Percentiles rank a stretch among this genome's conserved stretches.
phyloP scores from a whole-genome alignment of 2,329 filamentous ascomycete species.

The Chaetomium sp. region DNA sequence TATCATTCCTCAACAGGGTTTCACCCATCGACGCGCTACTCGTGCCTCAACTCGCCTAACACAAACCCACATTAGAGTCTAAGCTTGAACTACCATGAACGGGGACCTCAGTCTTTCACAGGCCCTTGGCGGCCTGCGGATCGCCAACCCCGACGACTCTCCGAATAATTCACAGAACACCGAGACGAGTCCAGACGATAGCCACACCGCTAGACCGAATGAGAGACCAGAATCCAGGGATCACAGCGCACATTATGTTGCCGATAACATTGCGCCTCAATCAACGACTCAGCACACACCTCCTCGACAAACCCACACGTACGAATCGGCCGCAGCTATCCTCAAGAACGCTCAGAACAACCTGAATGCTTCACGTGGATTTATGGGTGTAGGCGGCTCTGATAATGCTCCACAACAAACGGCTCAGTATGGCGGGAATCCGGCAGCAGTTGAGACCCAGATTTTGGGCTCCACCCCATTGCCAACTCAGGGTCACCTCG shows the following conservation, averaged over 20 bases:
- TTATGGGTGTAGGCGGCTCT: constrained; percentile 1
- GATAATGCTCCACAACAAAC: constrained; percentile 10
- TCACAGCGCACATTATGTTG: constrained; percentile 2
- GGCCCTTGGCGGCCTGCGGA: constrained; percentile 87
- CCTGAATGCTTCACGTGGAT: constrained; percentile 22
- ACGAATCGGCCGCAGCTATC: constrained; percentile 24
- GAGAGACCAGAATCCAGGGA: constrained; percentile 2
- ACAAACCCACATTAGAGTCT: constrained; percentile 2
- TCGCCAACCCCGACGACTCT: constrained; percentile 85
- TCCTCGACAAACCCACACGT: constrained; percentile 21
- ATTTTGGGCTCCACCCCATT: constrained; percentile 26
- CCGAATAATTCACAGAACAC: constrained; percentile 29
- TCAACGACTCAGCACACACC: constrained; percentile 10
- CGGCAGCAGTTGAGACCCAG: constrained; percentile 10
- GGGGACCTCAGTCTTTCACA: constrained; percentile 88
- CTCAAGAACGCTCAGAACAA: constrained; percentile 25
- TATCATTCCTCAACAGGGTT: too few relatives aligned
- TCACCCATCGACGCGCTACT: too few relatives aligned
- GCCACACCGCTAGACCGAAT: constrained; percentile 12
- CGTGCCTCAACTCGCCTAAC: not conserved
- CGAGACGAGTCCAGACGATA: constrained; percentile 29
- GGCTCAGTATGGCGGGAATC: constrained; percentile 18
- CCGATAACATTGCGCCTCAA: constrained; percentile 12
- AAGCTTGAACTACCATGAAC: constrained; percentile 57
- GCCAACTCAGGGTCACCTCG: constrained; percentile 15